Percentiles rank a stretch among this genome's conserved stretches.
Evolutionary conservation across 169 alveolate genomes (phyloP).

Genomic region (Cryptosporidium meleagridis): DNA sequence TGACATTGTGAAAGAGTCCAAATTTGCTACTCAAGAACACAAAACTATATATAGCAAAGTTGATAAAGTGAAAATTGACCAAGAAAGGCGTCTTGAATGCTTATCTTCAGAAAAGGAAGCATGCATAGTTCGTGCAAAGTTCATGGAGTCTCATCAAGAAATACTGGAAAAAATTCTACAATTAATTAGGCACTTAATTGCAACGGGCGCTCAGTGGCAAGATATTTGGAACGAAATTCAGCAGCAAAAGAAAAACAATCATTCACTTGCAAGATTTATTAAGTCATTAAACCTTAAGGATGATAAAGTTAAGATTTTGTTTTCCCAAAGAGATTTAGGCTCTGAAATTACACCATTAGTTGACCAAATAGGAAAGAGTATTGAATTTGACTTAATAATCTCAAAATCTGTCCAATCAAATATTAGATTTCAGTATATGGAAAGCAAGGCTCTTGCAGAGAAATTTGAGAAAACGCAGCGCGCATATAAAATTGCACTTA

Average conservation of each 20-base stretch:
- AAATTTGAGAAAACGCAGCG: slow-evolving; percentile 89
- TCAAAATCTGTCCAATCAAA: slow-evolving; percentile 87
- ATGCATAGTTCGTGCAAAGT: slow-evolving; percentile 81
- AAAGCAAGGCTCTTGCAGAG: slow-evolving; percentile 86
- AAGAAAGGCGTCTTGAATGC: slow-evolving; percentile 87
- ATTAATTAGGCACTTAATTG: slow-evolving; percentile 81
- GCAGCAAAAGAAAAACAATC: slow-evolving; percentile 87
- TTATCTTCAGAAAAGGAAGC: slow-evolving; percentile 83
- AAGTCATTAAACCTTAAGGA: slow-evolving; percentile 83
- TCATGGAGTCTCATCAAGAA: slow-evolving; percentile 84
- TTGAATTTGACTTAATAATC: slow-evolving; percentile 81
- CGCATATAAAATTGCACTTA: slow-evolving; percentile 89
- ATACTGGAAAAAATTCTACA: slow-evolving; percentile 85
- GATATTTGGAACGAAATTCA: slow-evolving; percentile 90
- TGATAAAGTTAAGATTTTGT: slow-evolving; percentile 27
- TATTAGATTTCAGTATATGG: slow-evolving; percentile 86
- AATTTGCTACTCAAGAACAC: slow-evolving; percentile 30
- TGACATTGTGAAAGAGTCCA: slow-evolving; percentile 47
- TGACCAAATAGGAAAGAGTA: slow-evolving; percentile 62
- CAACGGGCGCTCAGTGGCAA: slow-evolving; percentile 92
- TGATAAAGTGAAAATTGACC: slow-evolving; percentile 89
- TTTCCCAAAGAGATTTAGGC: slow-evolving; percentile 73
- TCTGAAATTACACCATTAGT: not conserved
- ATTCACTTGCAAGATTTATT: slow-evolving; percentile 88
- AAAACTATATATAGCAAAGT: slow-evolving; percentile 80